A percentile compares a stretch with the other conserved stretches of the same genome.
These are phyloP conservation scores for Cryptococcus floricola DNA, from an alignment of 1,284 basidiomycete species.

Conservation along the genomic window DNA sequence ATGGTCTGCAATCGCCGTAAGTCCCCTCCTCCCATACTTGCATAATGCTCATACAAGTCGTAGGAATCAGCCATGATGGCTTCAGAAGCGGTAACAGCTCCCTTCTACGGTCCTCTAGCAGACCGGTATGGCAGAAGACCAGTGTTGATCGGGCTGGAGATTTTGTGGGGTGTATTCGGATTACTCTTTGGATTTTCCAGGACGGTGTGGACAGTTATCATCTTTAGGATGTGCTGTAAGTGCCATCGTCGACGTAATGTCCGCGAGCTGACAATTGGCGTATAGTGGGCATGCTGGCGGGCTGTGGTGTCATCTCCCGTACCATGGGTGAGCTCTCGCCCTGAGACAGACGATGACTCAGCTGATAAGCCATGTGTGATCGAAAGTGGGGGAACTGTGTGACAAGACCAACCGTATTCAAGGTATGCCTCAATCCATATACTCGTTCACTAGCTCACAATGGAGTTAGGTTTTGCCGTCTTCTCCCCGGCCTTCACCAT, in stretches of 20 bases:
- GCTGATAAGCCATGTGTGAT: too few relatives aligned
- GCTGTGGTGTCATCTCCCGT: constrained; percentile 35
- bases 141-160: constrained; percentile 24
- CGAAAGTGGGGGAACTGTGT: constrained; percentile 27
- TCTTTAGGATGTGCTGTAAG: constrained; percentile 28
- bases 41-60: neutral
- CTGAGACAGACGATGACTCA: too few relatives aligned
- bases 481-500: constrained; percentile 36
- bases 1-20: constrained; percentile 36
- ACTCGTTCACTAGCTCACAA: neutral
- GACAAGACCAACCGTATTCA: constrained; percentile 37
- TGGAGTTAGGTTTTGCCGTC: constrained; percentile 29
- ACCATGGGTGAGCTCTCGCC: constrained; percentile 27
- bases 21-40: constrained; percentile 1
- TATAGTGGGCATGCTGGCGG: constrained; percentile 35
- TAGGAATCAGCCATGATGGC: constrained; percentile 39
- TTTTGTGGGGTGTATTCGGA: constrained; percentile 20
- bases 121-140: constrained; percentile 33
- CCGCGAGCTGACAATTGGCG: neutral
- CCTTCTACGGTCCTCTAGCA: constrained; percentile 33
- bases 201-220: constrained; percentile 21
- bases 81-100: constrained; percentile 35
- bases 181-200: constrained; percentile 22
- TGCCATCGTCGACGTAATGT: neutral
- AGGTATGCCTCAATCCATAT: constrained; percentile 13